Conservation (phyloP, 345 rosid species). For the Clausena lansium region DNA sequence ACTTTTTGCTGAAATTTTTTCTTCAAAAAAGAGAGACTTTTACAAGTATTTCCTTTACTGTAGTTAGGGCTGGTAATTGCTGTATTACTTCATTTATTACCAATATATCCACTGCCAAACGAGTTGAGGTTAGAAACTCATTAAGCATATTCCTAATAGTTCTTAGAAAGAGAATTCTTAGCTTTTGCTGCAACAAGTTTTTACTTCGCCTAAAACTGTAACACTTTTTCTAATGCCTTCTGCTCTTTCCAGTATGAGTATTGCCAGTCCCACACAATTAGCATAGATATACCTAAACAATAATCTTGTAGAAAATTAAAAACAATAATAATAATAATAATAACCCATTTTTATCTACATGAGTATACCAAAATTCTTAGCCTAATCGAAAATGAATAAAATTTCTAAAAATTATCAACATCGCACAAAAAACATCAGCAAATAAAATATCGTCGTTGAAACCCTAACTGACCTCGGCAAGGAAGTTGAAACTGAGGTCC, state of each 20-base stretch:
- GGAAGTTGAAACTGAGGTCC: conserved; percentile 31
- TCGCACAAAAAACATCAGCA: background rate
- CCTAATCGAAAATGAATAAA: background rate
- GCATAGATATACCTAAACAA: too few relatives aligned
- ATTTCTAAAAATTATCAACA: background rate
- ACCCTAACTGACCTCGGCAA: conserved; percentile 47
- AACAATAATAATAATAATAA: too few relatives aligned
- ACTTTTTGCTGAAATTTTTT: background rate
- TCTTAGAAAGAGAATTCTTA: background rate
- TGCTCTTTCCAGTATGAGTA: too few relatives aligned
- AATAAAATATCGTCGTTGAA: background rate
- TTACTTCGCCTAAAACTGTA: background rate
- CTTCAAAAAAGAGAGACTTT: background rate
- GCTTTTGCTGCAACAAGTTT: background rate
- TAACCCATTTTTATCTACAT: background rate
- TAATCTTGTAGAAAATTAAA: too few relatives aligned
- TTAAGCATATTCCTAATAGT: background rate
- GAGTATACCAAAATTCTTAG: background rate
- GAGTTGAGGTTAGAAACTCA: background rate
- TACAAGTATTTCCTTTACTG: background rate
- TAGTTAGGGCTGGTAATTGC: background rate
- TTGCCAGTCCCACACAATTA: too few relatives aligned
- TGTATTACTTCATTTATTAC: background rate
- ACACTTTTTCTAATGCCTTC: background rate
- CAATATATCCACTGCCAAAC: background rate